Percentiles rank a stretch among this genome's conserved stretches.
phyloP scores from a whole-genome alignment of 805 yeast genomes.

The Maudiozyma turicensis region DNA sequence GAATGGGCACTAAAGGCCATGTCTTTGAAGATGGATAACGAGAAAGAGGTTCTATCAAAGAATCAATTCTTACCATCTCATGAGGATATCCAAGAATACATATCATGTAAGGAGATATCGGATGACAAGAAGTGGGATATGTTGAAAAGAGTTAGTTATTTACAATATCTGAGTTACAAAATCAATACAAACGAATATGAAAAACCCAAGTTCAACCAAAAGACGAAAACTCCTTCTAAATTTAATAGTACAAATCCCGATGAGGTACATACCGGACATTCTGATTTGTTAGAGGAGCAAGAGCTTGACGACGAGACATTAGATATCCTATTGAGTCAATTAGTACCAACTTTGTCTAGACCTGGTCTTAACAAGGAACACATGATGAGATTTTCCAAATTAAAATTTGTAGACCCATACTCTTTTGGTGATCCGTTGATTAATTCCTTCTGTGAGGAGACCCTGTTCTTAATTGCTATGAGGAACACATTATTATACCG shows the following conservation, averaged over 20 bases:
- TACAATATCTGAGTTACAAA: constrained; percentile 56
- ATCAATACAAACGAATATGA: constrained; percentile 27
- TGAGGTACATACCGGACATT: constrained; percentile 8
- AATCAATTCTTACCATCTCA: constrained; percentile 42
- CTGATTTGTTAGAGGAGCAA: constrained; percentile 15
- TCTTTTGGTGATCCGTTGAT: constrained; percentile 79
- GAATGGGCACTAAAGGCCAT: constrained; percentile 44
- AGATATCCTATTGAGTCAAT: constrained; percentile 22
- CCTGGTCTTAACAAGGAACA: constrained; percentile 6
- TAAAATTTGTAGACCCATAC: constrained; percentile 70
- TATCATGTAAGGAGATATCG: constrained; percentile 38
- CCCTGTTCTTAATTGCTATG: constrained; percentile 76
- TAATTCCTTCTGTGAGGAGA: constrained; percentile 72
- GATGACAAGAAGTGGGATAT: constrained; percentile 59
- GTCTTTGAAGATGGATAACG: constrained; percentile 27
- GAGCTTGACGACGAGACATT: constrained; percentile 24
- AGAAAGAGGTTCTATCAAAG: constrained; percentile 16
- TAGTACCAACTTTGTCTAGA: constrained; percentile 11
- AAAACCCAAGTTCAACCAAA: constrained; percentile 3
- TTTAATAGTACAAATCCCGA: background rate
- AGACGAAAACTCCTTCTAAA: background rate
- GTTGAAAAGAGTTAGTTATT: constrained; percentile 58
- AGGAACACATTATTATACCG: constrained; percentile 76
- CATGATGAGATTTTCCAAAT: constrained; percentile 19
- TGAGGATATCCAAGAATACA: constrained; percentile 47